Conservation (phyloP, 192 early-diverging fungal genomes). For the Paraglomus brasilianum region DNA sequence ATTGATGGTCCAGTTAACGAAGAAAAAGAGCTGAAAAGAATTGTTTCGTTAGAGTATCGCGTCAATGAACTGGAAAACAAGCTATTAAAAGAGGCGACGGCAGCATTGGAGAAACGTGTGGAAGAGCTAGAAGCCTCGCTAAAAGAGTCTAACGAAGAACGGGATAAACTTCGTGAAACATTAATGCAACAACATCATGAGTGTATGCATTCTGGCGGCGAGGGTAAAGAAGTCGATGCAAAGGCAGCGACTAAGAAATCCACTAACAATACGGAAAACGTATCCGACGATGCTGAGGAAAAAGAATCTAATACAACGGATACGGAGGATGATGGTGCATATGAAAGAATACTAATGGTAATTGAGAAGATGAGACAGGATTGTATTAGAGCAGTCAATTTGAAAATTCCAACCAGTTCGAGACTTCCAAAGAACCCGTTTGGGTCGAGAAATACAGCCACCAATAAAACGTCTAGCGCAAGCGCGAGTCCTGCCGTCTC, state of each 20-base stretch:
- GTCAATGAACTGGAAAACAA: constrained; percentile 22
- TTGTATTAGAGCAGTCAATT: constrained; percentile 21
- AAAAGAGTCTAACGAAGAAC: constrained; percentile 23
- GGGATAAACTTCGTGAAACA: background rate
- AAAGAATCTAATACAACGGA: background rate
- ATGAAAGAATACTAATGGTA: constrained; percentile 23
- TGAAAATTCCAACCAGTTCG: constrained; percentile 13
- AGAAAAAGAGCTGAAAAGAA: constrained; percentile 26
- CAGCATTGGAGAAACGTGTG: constrained; percentile 21
- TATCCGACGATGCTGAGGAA: background rate
- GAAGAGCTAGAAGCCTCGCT: constrained; percentile 17
- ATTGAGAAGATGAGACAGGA: constrained; percentile 27
- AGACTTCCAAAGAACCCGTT: constrained; percentile 7
- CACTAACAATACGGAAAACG: background rate
- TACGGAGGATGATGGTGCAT: constrained; percentile 7
- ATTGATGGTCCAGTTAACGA: background rate
- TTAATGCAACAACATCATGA: background rate
- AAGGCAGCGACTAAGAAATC: background rate
- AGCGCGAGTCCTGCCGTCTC: background rate
- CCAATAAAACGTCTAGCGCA: background rate
- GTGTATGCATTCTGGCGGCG: too few species aligned
- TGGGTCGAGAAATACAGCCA: background rate
- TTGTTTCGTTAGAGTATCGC: constrained; percentile 16
- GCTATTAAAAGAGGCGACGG: background rate
- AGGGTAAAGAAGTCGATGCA: too few species aligned